Percentiles rank a stretch among this genome's conserved stretches.
Evolutionary conservation across 495 filamentous ascomycete species (phyloP).

Genomic region (Neurospora discreta): DNA sequence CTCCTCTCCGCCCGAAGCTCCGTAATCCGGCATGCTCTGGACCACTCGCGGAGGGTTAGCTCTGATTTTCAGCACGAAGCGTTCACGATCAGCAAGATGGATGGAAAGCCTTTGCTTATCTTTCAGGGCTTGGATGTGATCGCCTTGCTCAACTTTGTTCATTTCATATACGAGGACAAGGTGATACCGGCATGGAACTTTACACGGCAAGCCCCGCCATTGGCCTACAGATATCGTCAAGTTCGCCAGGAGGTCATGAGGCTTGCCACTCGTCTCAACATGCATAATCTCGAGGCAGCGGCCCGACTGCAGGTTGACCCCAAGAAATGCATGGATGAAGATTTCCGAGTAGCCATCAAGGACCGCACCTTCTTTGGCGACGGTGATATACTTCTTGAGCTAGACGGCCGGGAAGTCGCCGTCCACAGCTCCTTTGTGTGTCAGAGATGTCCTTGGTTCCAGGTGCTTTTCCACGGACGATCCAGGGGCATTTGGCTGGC

Average conservation of each 20-base stretch:
- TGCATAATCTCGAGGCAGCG: slow-evolving; percentile 59
- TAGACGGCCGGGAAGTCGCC: slow-evolving; percentile 52
- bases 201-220: slow-evolving; percentile 47
- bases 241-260: slow-evolving; percentile 76
- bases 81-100: slow-evolving; percentile 43
- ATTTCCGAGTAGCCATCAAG: slow-evolving; percentile 55
- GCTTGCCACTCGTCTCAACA: slow-evolving; percentile 52
- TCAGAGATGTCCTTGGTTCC: slow-evolving; percentile 84
- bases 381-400: slow-evolving; percentile 64
- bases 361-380: slow-evolving; percentile 60
- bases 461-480: slow-evolving; percentile 76
- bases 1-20: slow-evolving; percentile 63
- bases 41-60: slow-evolving; percentile 34
- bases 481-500: slow-evolving; percentile 75
- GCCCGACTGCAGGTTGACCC: slow-evolving; percentile 62
- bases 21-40: slow-evolving; percentile 52
- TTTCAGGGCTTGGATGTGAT: slow-evolving; percentile 62
- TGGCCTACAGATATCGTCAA: slow-evolving; percentile 61
- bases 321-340: slow-evolving; percentile 47
- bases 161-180: slow-evolving; percentile 72
- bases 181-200: slow-evolving; percentile 79
- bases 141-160: slow-evolving; percentile 62
- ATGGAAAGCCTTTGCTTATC: slow-evolving; percentile 40
- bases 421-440: slow-evolving; percentile 72
- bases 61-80: slow-evolving; percentile 36